These are phyloP conservation scores for Teratosphaeria destructans DNA, from an alignment of 2,329 filamentous ascomycete genomes.

Conservation along the genomic window DNA sequence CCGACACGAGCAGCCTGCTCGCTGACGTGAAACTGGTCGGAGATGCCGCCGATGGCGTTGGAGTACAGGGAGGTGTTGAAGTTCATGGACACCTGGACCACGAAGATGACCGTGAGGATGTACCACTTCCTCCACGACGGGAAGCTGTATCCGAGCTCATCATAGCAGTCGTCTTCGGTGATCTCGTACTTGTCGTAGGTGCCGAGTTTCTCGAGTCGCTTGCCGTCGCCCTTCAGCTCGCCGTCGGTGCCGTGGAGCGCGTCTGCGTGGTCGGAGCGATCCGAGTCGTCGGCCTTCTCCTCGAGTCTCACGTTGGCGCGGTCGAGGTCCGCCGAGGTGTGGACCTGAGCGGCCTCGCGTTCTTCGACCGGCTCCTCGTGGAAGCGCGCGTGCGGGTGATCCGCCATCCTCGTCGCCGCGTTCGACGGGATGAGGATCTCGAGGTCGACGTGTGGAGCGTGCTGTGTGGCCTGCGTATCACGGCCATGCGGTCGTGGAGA, in stretches of 20 bases:
- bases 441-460: not conserved
- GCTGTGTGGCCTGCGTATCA: not conserved
- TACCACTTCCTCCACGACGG: conserved; percentile 44
- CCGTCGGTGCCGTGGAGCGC: conserved; percentile 1
- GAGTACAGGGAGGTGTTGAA: conserved; percentile 48
- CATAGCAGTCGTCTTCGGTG: conserved; percentile 40
- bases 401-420: conserved; percentile 2
- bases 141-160: conserved; percentile 40
- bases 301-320: conserved; percentile 19
- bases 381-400: conserved; percentile 12
- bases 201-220: conserved; percentile 20
- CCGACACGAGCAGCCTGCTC: conserved; percentile 38
- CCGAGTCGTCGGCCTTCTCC: conserved; percentile 10
- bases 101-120: conserved; percentile 42
- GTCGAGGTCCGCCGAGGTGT: conserved; percentile 18
- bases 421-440: not conserved
- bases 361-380: conserved; percentile 11
- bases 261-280: conserved; percentile 9
- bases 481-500: not conserved
- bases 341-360: conserved; percentile 9
- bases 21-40: conserved; percentile 37
- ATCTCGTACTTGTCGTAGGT: conserved; percentile 38
- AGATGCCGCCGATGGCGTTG: conserved; percentile 39
- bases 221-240: conserved; percentile 4
- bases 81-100: conserved; percentile 49